Conservation (phyloP, 106 monocot genomes). For the Platanthera guangdongensis region DNA sequence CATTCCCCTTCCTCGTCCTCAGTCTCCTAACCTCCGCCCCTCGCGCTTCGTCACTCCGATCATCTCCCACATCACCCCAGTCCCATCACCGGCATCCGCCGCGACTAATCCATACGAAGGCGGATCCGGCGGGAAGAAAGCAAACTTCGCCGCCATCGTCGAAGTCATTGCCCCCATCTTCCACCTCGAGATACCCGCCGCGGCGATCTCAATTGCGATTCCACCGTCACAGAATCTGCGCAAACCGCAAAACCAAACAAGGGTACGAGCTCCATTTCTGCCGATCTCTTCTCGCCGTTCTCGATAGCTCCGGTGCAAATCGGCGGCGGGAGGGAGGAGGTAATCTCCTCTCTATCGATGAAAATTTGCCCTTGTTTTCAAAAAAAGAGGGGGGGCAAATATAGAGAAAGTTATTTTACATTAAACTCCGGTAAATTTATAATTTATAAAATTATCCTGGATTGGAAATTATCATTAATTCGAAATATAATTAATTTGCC, state of each 20-base stretch:
- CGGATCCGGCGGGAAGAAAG: slow-evolving; percentile 64
- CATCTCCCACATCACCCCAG: slow-evolving; percentile 22
- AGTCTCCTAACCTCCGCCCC: slow-evolving; percentile 28
- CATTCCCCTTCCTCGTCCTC: slow-evolving; percentile 34
- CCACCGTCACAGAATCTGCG: background rate
- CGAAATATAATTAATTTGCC: background rate
- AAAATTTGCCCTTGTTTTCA: background rate
- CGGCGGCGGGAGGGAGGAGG: background rate
- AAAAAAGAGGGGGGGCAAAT: slow-evolving; percentile 1
- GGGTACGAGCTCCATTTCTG: background rate
- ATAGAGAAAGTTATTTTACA: background rate
- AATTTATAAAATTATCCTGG: background rate
- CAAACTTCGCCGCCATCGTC: slow-evolving; percentile 55
- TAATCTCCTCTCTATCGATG: slow-evolving; percentile 3
- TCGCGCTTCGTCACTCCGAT: slow-evolving; percentile 9
- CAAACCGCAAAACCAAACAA: background rate
- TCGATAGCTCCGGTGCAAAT: background rate
- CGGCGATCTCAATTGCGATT: background rate
- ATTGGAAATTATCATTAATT: background rate
- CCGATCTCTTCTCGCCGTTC: background rate
- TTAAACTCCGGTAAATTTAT: background rate
- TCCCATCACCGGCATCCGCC: background rate
- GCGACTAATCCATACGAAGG: slow-evolving; percentile 41
- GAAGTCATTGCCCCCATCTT: slow-evolving; percentile 61
- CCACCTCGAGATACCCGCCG: background rate